These are phyloP conservation scores for Hypoxylon sp. DNA, from an alignment of 2,329 filamentous ascomycete genomes.

Conservation along the genomic window DNA sequence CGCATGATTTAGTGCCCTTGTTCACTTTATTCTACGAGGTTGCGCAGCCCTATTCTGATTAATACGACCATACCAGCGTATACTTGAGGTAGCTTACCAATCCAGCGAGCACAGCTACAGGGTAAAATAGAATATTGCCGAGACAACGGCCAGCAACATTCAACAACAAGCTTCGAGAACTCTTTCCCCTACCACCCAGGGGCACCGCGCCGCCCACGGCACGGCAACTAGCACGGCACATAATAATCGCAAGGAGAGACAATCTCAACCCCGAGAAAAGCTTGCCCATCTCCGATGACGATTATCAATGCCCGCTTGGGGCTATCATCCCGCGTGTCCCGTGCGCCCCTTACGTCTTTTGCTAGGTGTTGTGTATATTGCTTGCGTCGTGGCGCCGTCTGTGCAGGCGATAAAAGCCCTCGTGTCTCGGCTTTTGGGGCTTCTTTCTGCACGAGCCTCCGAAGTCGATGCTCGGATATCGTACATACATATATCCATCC, in stretches of 20 bases:
- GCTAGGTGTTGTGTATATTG: no score
- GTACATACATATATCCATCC: not conserved
- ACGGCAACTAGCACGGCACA: not conserved
- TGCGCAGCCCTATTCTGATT: constrained; percentile 21
- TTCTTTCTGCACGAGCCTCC: not conserved
- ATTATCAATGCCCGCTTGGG: constrained; percentile 25
- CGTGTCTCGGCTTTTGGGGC: not conserved
- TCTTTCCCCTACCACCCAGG: not conserved
- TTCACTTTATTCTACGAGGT: not conserved
- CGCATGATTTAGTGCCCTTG: not conserved
- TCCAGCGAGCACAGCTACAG: not conserved
- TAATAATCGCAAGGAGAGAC: constrained; percentile 17
- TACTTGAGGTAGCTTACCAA: not conserved
- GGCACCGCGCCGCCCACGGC: not conserved
- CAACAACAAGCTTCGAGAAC: constrained; percentile 24
- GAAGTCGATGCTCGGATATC: not conserved
- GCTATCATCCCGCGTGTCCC: constrained; percentile 9
- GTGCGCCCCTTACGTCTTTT: not conserved
- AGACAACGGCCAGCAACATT: constrained; percentile 2
- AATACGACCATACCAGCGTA: not conserved
- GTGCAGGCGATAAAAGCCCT: constrained; percentile 1
- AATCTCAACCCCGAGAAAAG: constrained; percentile 6
- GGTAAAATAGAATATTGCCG: not conserved
- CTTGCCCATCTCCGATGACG: constrained; percentile 19
- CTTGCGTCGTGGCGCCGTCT: constrained; percentile 11